A percentile compares a stretch with the other conserved stretches of the same genome.
These are phyloP conservation scores for Magnolia kwangsiensis DNA, from an alignment of 164 flowering plant species.

Conservation along the genomic window DNA sequence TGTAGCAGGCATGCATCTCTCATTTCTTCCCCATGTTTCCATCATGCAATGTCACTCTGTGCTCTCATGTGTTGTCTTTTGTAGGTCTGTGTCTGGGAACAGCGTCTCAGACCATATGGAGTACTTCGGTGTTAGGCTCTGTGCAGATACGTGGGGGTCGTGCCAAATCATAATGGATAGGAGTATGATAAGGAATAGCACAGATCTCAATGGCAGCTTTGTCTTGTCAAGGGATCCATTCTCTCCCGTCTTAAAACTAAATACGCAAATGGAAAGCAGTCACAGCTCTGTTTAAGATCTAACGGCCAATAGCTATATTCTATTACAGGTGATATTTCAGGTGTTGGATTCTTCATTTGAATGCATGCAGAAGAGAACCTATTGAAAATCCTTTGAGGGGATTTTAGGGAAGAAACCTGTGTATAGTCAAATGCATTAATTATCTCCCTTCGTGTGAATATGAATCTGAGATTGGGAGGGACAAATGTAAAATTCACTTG, in stretches of 20 bases:
- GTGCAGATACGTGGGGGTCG: conserved; percentile 43
- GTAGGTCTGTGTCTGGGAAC: conserved; percentile 81
- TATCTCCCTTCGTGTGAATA: too few relatives aligned
- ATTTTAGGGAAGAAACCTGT: too few relatives aligned
- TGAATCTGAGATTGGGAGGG: too few relatives aligned
- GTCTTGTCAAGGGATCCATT: conserved; percentile 46
- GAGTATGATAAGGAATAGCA: conserved; percentile 19
- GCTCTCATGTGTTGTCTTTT: conserved; percentile 3
- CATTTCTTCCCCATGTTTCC: not conserved
- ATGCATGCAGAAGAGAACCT: too few relatives aligned
- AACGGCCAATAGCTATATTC: too few relatives aligned
- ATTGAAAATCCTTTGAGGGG: too few relatives aligned
- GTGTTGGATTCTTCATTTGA: too few relatives aligned
- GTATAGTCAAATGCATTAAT: too few relatives aligned
- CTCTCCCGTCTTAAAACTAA: conserved; percentile 21
- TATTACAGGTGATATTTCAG: too few relatives aligned
- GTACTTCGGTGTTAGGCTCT: conserved; percentile 65
- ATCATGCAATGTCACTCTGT: not conserved
- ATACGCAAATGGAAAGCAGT: not conserved
- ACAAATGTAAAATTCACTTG: too few relatives aligned
- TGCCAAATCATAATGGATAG: conserved; percentile 67
- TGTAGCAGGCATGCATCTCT: conserved; percentile 68
- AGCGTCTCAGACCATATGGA: conserved; percentile 75
- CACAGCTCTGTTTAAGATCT: conserved; percentile 4
- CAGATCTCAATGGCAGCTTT: conserved; percentile 56